These are phyloP conservation scores for Metschnikowia baotianmanensis DNA, from an alignment of 805 yeast species.

Conservation along the genomic window DNA sequence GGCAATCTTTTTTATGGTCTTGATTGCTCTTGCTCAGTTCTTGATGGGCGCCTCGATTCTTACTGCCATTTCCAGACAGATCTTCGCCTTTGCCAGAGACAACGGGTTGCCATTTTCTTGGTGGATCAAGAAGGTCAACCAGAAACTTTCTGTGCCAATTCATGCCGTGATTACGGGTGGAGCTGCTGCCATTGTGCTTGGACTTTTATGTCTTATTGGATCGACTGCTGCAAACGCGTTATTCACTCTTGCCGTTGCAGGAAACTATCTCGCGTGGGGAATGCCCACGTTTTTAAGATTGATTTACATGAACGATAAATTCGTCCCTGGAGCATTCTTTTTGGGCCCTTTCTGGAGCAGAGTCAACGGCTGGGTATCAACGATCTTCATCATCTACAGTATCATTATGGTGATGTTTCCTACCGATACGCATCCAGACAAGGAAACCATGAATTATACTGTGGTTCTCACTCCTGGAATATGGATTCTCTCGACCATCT, in stretches of 20 bases:
- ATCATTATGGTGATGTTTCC: conserved; percentile 66
- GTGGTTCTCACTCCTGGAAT: conserved; percentile 61
- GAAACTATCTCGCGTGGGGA: conserved; percentile 63
- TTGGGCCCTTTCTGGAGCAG: conserved; percentile 51
- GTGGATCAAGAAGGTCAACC: conserved; percentile 55
- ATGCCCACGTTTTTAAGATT: conserved; percentile 50
- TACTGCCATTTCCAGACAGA: conserved; percentile 65
- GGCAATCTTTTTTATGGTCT: conserved; percentile 62
- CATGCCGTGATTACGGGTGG: conserved; percentile 55
- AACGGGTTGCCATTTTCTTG: conserved; percentile 60
- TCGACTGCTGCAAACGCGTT: conserved; percentile 64
- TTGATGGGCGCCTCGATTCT: conserved; percentile 64
- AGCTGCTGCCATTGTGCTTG: conserved; percentile 47
- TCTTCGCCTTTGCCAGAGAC: conserved; percentile 77
- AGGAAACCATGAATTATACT: conserved; percentile 64
- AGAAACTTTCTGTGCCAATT: conserved; percentile 57
- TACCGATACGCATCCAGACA: conserved; percentile 36
- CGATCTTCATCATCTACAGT: conserved; percentile 49
- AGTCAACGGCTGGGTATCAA: conserved; percentile 45
- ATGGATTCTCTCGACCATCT: conserved; percentile 52
- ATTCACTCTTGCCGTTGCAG: conserved; percentile 61
- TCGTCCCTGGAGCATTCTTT: conserved; percentile 66
- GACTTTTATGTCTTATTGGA: conserved; percentile 58
- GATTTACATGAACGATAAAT: conserved; percentile 46
- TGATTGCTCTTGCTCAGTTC: conserved; percentile 59